A percentile compares a stretch with the other conserved stretches of the same genome.
Conservation (phyloP, 192 early-diverging fungal species). For the Linderina pennispora region DNA sequence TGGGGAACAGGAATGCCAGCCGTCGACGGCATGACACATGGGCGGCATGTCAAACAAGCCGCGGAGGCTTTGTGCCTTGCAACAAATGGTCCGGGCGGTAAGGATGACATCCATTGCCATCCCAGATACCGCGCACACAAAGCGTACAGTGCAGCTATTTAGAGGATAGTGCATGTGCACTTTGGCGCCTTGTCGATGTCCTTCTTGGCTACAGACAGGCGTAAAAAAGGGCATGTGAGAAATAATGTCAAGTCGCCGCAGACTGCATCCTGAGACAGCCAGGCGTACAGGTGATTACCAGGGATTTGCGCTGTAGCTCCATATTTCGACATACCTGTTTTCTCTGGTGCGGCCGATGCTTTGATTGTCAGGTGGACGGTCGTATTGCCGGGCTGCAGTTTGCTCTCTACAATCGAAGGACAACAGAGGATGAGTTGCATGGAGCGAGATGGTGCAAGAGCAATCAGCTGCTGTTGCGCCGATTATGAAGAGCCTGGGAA, state of each 20-base stretch:
- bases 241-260: no score
- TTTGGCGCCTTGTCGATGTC: conserved; percentile 33
- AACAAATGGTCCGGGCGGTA: neutral
- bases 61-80: no score
- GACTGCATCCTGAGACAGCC: no score
- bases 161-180: conserved; percentile 40
- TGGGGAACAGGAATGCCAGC: no score
- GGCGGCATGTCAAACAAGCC: no score
- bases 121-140: no score
- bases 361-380: conserved; percentile 17
- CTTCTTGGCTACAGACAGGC: conserved; percentile 25
- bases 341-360: conserved; percentile 12
- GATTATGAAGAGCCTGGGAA: no score
- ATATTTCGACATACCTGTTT: conserved; percentile 12
- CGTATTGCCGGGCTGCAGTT: conserved; percentile 11
- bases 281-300: no score
- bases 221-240: neutral
- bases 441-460: no score
- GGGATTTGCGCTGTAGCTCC: conserved; percentile 2
- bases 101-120: neutral
- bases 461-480: no score
- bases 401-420: conserved; percentile 5
- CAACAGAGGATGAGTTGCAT: neutral
- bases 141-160: no score
- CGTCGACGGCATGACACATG: no score